Evolutionary conservation across 768 basidiomycete genomes (phyloP).

Genomic region (Rhizopogon rudus): DNA sequence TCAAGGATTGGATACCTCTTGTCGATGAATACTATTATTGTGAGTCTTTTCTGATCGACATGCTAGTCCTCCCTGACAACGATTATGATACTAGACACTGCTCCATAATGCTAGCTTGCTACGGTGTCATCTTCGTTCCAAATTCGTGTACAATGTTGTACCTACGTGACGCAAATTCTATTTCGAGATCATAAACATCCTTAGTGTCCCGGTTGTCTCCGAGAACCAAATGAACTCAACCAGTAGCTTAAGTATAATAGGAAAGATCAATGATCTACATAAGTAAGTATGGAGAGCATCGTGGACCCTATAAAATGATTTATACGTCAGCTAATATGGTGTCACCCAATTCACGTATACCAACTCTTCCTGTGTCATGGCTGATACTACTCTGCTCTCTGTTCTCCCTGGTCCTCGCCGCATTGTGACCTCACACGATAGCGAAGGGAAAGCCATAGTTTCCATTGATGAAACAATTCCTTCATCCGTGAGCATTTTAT

Average conservation of each 20-base stretch:
- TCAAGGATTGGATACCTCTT: constrained; percentile 84
- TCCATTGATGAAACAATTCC: constrained; percentile 29
- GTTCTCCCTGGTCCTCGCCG: constrained; percentile 39
- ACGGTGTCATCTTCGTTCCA: background rate
- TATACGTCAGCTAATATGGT: no score
- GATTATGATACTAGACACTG: constrained; percentile 29
- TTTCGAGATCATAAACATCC: no score
- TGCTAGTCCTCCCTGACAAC: constrained; percentile 1
- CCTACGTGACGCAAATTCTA: background rate
- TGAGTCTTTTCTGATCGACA: constrained; percentile 31
- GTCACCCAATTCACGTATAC: no score
- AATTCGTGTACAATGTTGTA: background rate
- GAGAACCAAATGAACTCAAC: no score
- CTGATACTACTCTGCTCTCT: constrained; percentile 4
- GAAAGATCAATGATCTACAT: no score
- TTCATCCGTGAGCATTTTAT: constrained; percentile 26
- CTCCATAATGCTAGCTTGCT: constrained; percentile 28
- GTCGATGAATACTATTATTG: constrained; percentile 92
- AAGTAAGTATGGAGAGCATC: no score
- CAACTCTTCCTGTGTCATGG: background rate
- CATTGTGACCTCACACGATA: constrained; percentile 47
- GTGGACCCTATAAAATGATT: no score
- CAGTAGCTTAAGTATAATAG: no score
- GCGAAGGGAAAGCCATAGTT: constrained; percentile 36
- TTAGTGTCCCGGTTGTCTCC: no score